phyloP scores from a whole-genome alignment of 2,329 filamentous ascomycete species.

The Aspergillus caelatus region DNA sequence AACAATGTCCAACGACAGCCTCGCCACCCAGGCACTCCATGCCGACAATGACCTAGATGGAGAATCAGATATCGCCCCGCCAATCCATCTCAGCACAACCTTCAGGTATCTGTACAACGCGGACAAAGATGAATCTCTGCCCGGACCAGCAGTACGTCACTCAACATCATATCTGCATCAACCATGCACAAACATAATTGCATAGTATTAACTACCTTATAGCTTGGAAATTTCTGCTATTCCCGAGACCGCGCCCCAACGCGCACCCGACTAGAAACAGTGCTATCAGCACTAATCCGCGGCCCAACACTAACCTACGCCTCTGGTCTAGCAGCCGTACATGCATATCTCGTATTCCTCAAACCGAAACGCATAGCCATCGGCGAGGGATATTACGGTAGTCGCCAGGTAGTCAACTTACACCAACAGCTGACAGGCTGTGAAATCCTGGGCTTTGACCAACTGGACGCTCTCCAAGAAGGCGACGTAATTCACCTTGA shows the following conservation, averaged over 20 bases:
- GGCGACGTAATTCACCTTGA: slow-evolving; percentile 91
- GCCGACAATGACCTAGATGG: slow-evolving; percentile 76
- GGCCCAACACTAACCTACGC: slow-evolving; percentile 72
- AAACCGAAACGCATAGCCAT: slow-evolving; percentile 84
- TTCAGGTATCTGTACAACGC: slow-evolving; percentile 79
- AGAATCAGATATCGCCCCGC: slow-evolving; percentile 79
- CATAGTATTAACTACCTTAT: too few species aligned
- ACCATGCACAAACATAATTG: too few species aligned
- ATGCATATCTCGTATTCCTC: slow-evolving; percentile 77
- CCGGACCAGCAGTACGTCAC: slow-evolving; percentile 57
- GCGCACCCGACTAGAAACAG: slow-evolving; percentile 79
- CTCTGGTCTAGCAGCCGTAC: slow-evolving; percentile 83
- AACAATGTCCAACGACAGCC: slow-evolving; percentile 16
- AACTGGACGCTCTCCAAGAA: slow-evolving; percentile 64
- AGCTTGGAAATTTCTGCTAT: too few species aligned
- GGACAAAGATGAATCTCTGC: slow-evolving; percentile 58
- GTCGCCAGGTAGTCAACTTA: slow-evolving; percentile 77
- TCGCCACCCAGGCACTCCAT: slow-evolving; percentile 69
- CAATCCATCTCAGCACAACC: slow-evolving; percentile 87
- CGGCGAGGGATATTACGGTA: slow-evolving; percentile 86
- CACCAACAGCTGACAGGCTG: slow-evolving; percentile 77
- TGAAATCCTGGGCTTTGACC: slow-evolving; percentile 72
- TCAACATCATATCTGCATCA: slow-evolving; percentile 33
- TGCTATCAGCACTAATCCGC: slow-evolving; percentile 74
- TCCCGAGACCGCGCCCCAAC: slow-evolving; percentile 73